These are phyloP conservation scores for Talaromyces islandicus DNA, from an alignment of 2,329 filamentous ascomycete genomes.

Conservation along the genomic window DNA sequence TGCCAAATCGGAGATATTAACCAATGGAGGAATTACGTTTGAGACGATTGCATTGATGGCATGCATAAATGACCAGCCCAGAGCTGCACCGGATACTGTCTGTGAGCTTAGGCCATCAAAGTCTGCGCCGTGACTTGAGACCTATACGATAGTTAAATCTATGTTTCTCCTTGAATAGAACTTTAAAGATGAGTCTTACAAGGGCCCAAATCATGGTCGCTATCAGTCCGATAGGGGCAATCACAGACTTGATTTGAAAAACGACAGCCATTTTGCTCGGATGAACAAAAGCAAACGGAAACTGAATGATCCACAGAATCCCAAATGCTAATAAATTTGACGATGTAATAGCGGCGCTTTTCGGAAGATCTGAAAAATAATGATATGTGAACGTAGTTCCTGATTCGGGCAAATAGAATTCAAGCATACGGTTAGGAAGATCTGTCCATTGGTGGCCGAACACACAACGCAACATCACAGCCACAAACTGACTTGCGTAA, in stretches of 20 bases:
- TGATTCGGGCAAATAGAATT: background rate
- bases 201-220: conserved; percentile 8
- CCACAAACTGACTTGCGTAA: conserved; percentile 5
- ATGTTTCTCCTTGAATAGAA: background rate
- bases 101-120: conserved; percentile 3
- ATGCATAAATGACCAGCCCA: conserved; percentile 7
- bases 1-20: conserved; percentile 5
- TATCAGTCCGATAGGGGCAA: conserved; percentile 4
- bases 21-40: conserved; percentile 1
- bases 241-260: conserved; percentile 5
- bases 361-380: background rate
- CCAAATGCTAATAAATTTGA: conserved; percentile 2
- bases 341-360: conserved; percentile 5
- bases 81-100: background rate
- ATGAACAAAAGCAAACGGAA: conserved; percentile 9
- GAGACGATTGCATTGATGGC: conserved; percentile 7
- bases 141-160: background rate
- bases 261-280: conserved; percentile 6
- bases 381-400: background rate
- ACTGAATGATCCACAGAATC: conserved; percentile 5
- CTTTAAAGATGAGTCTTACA: background rate
- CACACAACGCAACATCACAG: conserved; percentile 6
- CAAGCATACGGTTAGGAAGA: conserved; percentile 1
- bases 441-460: conserved; percentile 7
- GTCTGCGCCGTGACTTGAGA: conserved; percentile 7